Conservation (phyloP, 148 eudicot genomes). For the Rheum nobile region DNA sequence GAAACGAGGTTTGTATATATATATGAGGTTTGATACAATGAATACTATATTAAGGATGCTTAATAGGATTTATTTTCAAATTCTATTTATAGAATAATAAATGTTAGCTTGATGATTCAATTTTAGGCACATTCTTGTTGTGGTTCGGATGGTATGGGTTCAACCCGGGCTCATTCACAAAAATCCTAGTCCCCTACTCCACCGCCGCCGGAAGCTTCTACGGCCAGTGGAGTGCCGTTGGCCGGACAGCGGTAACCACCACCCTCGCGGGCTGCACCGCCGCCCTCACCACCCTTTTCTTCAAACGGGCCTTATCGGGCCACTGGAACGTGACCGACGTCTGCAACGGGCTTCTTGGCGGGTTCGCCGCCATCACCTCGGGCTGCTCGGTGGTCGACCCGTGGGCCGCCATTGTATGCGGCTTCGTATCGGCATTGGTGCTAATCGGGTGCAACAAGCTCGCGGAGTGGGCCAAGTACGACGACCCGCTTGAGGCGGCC, state of each 20-base stretch:
- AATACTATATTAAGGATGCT: no score
- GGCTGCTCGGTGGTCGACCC: constrained; percentile 20
- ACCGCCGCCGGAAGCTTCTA: neutral
- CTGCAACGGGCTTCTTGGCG: constrained; percentile 17
- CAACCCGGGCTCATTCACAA: constrained; percentile 17
- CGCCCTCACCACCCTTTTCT: constrained; percentile 15
- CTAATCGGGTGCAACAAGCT: constrained; percentile 8
- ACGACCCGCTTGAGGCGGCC: constrained; percentile 19
- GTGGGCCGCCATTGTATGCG: constrained; percentile 17
- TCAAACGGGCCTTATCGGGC: constrained; percentile 12
- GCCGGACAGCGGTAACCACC: constrained; percentile 16
- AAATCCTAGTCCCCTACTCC: constrained; percentile 10
- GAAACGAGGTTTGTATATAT: no score
- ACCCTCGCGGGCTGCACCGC: constrained; percentile 19
- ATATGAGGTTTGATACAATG: no score
- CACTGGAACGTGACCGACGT: constrained; percentile 20
- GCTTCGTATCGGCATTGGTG: constrained; percentile 11
- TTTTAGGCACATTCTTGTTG: constrained; percentile 6
- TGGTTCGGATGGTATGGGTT: constrained; percentile 21
- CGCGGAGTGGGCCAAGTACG: constrained; percentile 7
- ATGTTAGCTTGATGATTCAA: no score
- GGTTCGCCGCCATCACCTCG: constrained; percentile 17
- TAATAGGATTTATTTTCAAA: no score
- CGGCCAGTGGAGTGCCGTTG: constrained; percentile 19
- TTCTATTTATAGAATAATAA: no score